These are phyloP conservation scores for Pythium insidiosum DNA, from an alignment of 352 stramenopile species.

Conservation along the genomic window DNA sequence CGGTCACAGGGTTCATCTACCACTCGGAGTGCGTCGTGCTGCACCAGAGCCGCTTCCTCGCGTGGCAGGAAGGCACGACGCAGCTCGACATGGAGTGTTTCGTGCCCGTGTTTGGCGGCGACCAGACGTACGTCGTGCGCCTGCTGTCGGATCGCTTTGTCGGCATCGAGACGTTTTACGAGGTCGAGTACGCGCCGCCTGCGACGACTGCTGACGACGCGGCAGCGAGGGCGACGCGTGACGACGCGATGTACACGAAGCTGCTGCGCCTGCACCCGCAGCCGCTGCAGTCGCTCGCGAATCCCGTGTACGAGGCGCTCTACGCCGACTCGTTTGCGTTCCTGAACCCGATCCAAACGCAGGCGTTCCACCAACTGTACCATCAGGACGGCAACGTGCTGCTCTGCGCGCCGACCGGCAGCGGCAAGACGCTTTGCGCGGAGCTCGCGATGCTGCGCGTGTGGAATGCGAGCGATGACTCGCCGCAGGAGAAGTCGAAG, in stretches of 20 bases:
- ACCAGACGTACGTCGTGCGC: constrained; percentile 92
- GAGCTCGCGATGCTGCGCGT: constrained; percentile 97
- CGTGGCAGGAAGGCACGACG: constrained; percentile 54
- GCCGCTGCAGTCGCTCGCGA: constrained; percentile 88
- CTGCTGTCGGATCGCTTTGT: constrained; percentile 96
- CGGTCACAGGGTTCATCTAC: constrained; percentile 87
- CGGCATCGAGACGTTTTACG: constrained; percentile 89
- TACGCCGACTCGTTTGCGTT: constrained; percentile 87
- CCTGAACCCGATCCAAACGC: constrained; percentile 96
- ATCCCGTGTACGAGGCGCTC: constrained; percentile 88
- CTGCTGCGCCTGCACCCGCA: constrained; percentile 94
- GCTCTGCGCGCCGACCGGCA: constrained; percentile 94
- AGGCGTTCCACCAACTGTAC: constrained; percentile 97
- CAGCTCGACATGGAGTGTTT: constrained; percentile 91
- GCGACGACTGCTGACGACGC: constrained; percentile 15
- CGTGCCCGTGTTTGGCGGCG: constrained; percentile 95
- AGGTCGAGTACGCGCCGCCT: constrained; percentile 54
- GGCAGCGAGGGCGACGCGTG: constrained; percentile 26
- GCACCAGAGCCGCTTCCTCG: constrained; percentile 64
- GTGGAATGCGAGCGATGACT: constrained; percentile 50
- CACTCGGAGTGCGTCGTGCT: constrained; percentile 90
- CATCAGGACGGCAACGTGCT: constrained; percentile 95
- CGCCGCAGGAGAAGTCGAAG: too few relatives aligned
- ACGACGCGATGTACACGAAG: constrained; percentile 78
- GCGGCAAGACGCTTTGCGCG: constrained; percentile 95